These are phyloP conservation scores for Aspergillus ibericus DNA, from an alignment of 2,329 filamentous ascomycete species.

Conservation along the genomic window DNA sequence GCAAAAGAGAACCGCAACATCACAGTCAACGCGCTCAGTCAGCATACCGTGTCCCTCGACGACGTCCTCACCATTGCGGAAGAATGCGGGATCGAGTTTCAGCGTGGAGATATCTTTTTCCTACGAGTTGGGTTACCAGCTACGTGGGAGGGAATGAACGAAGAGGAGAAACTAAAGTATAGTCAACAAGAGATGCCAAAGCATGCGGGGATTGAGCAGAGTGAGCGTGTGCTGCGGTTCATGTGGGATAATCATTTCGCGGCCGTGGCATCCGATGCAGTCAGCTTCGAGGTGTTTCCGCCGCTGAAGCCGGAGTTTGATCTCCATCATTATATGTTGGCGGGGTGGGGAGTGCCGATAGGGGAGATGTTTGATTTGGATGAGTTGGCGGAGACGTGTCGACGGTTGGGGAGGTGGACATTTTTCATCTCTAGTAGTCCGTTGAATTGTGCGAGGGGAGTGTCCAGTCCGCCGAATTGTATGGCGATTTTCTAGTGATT, in stretches of 20 bases:
- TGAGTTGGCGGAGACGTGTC: slow-evolving; percentile 34
- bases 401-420: slow-evolving; percentile 35
- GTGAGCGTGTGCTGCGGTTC: slow-evolving; percentile 52
- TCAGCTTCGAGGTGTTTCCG: slow-evolving; percentile 58
- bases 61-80: slow-evolving; percentile 36
- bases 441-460: slow-evolving; percentile 40
- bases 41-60: slow-evolving; percentile 35
- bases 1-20: slow-evolving; percentile 32
- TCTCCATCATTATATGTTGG: slow-evolving; percentile 38
- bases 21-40: slow-evolving; percentile 33
- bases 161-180: slow-evolving; percentile 28
- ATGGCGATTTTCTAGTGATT: slow-evolving; percentile 42
- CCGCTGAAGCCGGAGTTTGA: slow-evolving; percentile 34
- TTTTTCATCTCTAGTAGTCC: slow-evolving; percentile 44
- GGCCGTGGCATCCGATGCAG: slow-evolving; percentile 60
- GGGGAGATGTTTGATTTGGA: slow-evolving; percentile 45
- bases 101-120: slow-evolving; percentile 42
- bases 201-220: slow-evolving; percentile 41
- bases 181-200: slow-evolving; percentile 32
- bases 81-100: slow-evolving; percentile 38
- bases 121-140: slow-evolving; percentile 37
- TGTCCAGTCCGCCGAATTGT: slow-evolving; percentile 45
- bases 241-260: slow-evolving; percentile 61
- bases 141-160: slow-evolving; percentile 36
- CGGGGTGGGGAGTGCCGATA: slow-evolving; percentile 41